phyloP scores from a whole-genome alignment of 495 filamentous ascomycete genomes.

The Neurospora sp. region DNA sequence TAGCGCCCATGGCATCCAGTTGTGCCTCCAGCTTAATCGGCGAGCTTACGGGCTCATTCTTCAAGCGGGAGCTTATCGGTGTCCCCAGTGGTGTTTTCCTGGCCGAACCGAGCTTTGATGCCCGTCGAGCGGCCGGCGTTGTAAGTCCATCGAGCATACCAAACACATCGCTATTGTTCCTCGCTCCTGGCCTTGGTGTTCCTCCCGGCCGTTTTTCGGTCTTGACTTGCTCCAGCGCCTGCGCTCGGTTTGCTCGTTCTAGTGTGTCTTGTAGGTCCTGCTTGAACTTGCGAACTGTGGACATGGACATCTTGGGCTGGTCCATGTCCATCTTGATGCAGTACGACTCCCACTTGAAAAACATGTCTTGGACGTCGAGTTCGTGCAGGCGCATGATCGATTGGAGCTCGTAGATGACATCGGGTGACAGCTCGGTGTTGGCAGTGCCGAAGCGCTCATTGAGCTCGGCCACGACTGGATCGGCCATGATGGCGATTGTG shows the following conservation, averaged over 20 bases:
- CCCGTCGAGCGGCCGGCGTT: conserved; percentile 45
- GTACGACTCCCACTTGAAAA: conserved; percentile 97
- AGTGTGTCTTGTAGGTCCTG: conserved; percentile 75
- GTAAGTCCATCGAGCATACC: conserved; percentile 78
- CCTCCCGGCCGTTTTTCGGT: conserved; percentile 51
- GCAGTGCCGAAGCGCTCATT: conserved; percentile 57
- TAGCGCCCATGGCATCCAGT: conserved; percentile 27
- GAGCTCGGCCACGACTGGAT: conserved; percentile 45
- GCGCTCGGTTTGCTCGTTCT: conserved; percentile 53
- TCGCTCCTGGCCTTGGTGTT: conserved; percentile 54
- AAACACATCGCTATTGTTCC: conserved; percentile 57
- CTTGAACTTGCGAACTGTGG: conserved; percentile 66
- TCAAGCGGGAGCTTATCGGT: conserved; percentile 34
- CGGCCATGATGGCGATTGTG: conserved; percentile 34
- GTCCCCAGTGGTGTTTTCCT: conserved; percentile 51
- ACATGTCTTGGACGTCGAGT: conserved; percentile 70
- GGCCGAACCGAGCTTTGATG: conserved; percentile 39
- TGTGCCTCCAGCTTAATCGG: conserved; percentile 33
- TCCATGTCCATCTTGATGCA: conserved; percentile 79
- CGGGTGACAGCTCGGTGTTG: conserved; percentile 44
- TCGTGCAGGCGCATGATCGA: conserved; percentile 76
- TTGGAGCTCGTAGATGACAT: conserved; percentile 66
- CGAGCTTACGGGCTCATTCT: conserved; percentile 34
- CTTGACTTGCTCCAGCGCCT: conserved; percentile 32
- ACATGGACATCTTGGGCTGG: conserved; percentile 57